Base-by-base conservation (phyloP, 1,284 basidiomycete genomes). In the Farysia itapuensis region DNA sequence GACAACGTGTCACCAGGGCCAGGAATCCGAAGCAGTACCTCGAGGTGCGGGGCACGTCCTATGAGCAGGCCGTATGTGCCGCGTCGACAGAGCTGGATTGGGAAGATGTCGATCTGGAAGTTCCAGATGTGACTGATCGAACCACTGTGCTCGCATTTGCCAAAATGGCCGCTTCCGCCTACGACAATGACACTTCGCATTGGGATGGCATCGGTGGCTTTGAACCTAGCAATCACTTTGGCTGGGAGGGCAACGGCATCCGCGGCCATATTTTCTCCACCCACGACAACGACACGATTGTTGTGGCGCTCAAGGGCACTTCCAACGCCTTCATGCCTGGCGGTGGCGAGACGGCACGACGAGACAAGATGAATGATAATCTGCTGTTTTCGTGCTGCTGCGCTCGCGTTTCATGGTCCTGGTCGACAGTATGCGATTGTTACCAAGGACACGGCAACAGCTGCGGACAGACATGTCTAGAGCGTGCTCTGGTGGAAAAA, bases 321-420 rank as follows among this genome's bases (percentile, higher is more conserved):
- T 90, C 89, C 9, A 84, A 89, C 0, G 84, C 84, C 4, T 58
- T 88, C 14, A 82, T 94, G 35, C 88, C 89, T 5, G 84, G 85
- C 4, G 88, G 88, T 0, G 90, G 90, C 0, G 86, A 89, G 13
- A 97, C 94, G 12, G 81, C 83, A 1, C 86, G 85, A 79, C 93
- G 93, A 68, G 93, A 97, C 80, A 95, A 90, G 79, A 77, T 88
- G 39, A 97, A 96, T 78, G 92, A 96, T 78, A 97, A 97, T 67
- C 77, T 98, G n/a, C 80, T 97, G 43, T 98, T 97, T 79, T 96
- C 91, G 42, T 99, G 94, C 78, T 99, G 94, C 79, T 99, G 94
- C 77, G 95, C 95, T 0, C 81, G 85, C 15, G 84, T 98, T 19
- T 90, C 90, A 73, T 95, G 90, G 85, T 86, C 89, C 5, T 99